Percentiles rank a stretch among this genome's conserved stretches.
Conservation (phyloP, 2,329 filamentous ascomycete genomes). For the Domatiomyces globalis region DNA sequence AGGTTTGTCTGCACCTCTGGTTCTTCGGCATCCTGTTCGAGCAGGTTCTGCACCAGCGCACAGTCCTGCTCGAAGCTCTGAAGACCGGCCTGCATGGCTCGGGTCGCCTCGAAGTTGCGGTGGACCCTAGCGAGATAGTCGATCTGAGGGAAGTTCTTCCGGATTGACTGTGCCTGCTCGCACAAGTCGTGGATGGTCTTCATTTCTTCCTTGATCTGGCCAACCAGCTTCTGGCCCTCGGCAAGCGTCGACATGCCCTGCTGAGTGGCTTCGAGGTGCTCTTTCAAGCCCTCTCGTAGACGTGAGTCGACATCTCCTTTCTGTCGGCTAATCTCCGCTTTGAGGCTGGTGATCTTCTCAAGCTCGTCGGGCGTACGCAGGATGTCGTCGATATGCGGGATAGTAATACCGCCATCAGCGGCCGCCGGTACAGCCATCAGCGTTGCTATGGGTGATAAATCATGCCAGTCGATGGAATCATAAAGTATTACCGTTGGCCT, state of each 20-base stretch:
- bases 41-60: conserved; percentile 58
- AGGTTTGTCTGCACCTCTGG: conserved; percentile 84
- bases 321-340: conserved; percentile 85
- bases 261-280: conserved; percentile 90
- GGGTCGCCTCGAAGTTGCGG: conserved; percentile 85
- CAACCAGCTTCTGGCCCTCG: conserved; percentile 82
- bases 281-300: conserved; percentile 71
- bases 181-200: conserved; percentile 96
- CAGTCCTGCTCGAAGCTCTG: conserved; percentile 74
- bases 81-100: conserved; percentile 83
- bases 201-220: conserved; percentile 93
- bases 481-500: too few relatives aligned
- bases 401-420: conserved; percentile 47
- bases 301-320: conserved; percentile 84
- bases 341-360: conserved; percentile 82
- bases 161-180: conserved; percentile 93
- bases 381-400: conserved; percentile 73
- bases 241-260: conserved; percentile 77
- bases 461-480: background rate
- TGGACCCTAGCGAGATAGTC: conserved; percentile 43
- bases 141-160: conserved; percentile 91
- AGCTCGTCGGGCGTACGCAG: conserved; percentile 92
- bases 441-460: background rate
- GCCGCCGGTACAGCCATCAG: conserved; percentile 25
- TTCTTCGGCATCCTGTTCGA: conserved; percentile 72